Evolutionary conservation across 345 rosid species (phyloP).

Genomic region (Cardiospermum halicacabum): DNA sequence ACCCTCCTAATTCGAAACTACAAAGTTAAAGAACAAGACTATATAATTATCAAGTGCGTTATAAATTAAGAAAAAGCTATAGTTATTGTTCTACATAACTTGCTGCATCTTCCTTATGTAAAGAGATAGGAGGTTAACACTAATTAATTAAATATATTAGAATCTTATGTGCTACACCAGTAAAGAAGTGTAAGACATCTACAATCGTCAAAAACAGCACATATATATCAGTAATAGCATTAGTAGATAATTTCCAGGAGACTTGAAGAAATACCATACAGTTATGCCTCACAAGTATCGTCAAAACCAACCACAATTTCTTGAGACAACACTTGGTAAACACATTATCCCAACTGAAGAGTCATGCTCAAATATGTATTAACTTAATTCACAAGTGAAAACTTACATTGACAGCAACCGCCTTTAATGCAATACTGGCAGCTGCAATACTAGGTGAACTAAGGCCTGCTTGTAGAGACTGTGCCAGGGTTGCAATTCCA

Average conservation of each 20-base stretch:
- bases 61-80: no score
- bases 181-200: background rate
- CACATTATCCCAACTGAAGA: no score
- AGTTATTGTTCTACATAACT: background rate
- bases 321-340: no score
- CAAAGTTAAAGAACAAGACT: background rate
- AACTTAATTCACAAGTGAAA: background rate
- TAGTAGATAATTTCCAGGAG: background rate
- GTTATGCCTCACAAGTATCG: background rate
- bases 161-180: background rate
- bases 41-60: background rate
- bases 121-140: background rate
- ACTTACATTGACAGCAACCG: constrained; percentile 86
- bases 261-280: background rate
- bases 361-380: no score
- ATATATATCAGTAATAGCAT: background rate
- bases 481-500: constrained; percentile 73
- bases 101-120: background rate
- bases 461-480: constrained; percentile 63
- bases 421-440: constrained; percentile 69
- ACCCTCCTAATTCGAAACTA: background rate
- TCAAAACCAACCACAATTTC: background rate
- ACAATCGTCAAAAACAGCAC: background rate
- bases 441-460: constrained; percentile 72
- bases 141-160: background rate